A percentile compares a stretch with the other conserved stretches of the same genome.
Conservation (phyloP, 169 alveolate genomes). For the Plasmodium malariae region DNA sequence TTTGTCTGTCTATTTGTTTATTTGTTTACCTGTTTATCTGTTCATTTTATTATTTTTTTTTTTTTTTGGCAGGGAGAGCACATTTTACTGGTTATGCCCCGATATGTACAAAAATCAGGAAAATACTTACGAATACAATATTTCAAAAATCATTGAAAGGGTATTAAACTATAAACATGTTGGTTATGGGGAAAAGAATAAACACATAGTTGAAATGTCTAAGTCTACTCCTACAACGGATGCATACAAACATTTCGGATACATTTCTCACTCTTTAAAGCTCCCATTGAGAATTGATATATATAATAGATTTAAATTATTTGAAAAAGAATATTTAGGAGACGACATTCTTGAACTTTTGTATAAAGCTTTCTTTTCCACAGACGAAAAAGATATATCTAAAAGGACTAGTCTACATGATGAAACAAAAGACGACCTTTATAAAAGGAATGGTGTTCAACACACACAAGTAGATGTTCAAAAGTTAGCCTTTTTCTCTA, state of each 20-base stretch:
- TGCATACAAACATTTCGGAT: conserved; percentile 61
- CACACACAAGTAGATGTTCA: not conserved
- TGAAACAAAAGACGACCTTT: not conserved
- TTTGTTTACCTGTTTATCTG: not conserved
- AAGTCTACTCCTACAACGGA: conserved; percentile 17
- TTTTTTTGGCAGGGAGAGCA: not conserved
- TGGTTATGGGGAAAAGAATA: conserved; percentile 29
- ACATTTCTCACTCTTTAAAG: not conserved
- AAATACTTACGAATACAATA: conserved; percentile 1
- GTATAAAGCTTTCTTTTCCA: conserved; percentile 28
- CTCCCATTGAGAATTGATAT: conserved; percentile 28
- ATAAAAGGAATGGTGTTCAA: not conserved
- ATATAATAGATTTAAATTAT: conserved; percentile 31
- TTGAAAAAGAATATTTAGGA: not conserved
- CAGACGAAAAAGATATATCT: not conserved
- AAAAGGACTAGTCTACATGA: not conserved
- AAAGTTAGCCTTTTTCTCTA: conserved; percentile 8
- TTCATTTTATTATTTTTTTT: not conserved
- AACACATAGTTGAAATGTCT: conserved; percentile 54
- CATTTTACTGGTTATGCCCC: conserved; percentile 59
- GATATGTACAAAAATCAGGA: conserved; percentile 23
- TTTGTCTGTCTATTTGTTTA: no score
- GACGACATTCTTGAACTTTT: conserved; percentile 13
- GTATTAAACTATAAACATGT: conserved; percentile 9
- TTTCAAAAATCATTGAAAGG: conserved; percentile 14